Evolutionary conservation across 352 stramenopile genomes (phyloP), one percentile per base, ranked within the genome.

Genomic region (Globisporangium irregulare): DNA sequence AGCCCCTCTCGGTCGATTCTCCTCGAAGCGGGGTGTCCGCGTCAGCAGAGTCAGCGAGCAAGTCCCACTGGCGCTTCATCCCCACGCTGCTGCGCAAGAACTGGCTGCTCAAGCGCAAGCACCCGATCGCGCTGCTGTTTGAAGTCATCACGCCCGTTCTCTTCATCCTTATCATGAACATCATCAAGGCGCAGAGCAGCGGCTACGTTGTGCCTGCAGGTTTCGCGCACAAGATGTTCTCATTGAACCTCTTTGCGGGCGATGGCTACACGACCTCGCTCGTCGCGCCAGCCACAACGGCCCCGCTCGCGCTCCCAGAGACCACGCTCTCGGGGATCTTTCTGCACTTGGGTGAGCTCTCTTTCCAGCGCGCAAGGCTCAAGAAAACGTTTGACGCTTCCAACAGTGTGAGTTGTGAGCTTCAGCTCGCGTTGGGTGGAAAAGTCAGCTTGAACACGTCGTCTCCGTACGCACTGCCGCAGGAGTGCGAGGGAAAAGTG

Each of bases 11-110:
- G 4, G 62, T 62, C 18, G 62, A 68, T 20, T 68, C 62, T 20
- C 62, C 62, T 15, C 62, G 62, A 2, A 68, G 62, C 38, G 62
- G 62, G 0, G 27, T 20, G 4, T 25, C 51, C 4, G 27, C 34
- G 15, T 12, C 62, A 14, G 25, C 5, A 3, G 55, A 61, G 18
- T 25, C 55, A 20, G 15, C 46, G n/a, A 68, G 25, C 34, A 68
- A 68, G 34, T 75, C 67, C 15, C 67, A 76, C 34, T 63, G 82
- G 66, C 79, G 75, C 55, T 89, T 87, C 53, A 70, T 89, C 34
- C 77, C 79, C 15, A 78, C 73, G 65, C 67, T 93, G 50, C 77
- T 93, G 62, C 77, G 84, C 59, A 93, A 93, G 76, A 93, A 93
- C 73, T 89, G 75, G 73, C 71, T 86, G 75, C 86, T 93, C 71